A percentile compares a stretch with the other conserved stretches of the same genome.
phyloP scores from a whole-genome alignment of 129 eudicot species.

The Artemisia tridentata region DNA sequence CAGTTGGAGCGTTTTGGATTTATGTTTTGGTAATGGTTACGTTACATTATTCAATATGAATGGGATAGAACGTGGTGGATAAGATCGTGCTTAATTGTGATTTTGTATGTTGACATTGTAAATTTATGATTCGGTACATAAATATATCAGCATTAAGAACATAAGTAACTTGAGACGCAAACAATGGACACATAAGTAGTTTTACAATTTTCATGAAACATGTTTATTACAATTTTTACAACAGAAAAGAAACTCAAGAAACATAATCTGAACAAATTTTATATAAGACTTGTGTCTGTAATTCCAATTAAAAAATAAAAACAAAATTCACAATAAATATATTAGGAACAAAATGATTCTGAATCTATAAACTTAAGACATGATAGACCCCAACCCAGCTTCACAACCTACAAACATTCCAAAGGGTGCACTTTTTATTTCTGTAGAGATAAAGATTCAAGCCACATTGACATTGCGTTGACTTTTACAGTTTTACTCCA shows the following conservation, averaged over 20 bases:
- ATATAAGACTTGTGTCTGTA: conserved; percentile 22
- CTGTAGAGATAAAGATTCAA: conserved; percentile 12
- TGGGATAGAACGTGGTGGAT: neutral
- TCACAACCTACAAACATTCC: conserved; percentile 30
- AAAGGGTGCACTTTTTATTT: conserved; percentile 34
- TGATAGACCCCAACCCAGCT: conserved; percentile 23
- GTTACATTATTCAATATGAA: neutral
- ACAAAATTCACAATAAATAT: conserved; percentile 32
- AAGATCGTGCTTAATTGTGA: neutral
- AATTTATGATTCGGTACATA: neutral
- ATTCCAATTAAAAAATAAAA: conserved; percentile 18
- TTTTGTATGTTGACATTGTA: neutral
- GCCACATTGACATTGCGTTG: conserved; percentile 13
- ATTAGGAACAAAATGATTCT: conserved; percentile 36
- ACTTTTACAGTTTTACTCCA: conserved; percentile 9
- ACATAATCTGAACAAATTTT: conserved; percentile 21
- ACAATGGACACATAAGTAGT: conserved; percentile 27
- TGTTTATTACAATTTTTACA: conserved; percentile 15
- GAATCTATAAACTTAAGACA: conserved; percentile 19
- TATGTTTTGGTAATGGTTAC: neutral
- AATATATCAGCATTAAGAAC: neutral
- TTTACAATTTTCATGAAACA: conserved; percentile 23
- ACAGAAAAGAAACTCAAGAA: conserved; percentile 30
- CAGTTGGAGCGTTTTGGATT: neutral
- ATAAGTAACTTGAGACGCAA: neutral